A percentile compares a stretch with the other conserved stretches of the same genome.
Evolutionary conservation across 2,329 filamentous ascomycete genomes (phyloP).

Genomic region (Diaporthe australafricana): DNA sequence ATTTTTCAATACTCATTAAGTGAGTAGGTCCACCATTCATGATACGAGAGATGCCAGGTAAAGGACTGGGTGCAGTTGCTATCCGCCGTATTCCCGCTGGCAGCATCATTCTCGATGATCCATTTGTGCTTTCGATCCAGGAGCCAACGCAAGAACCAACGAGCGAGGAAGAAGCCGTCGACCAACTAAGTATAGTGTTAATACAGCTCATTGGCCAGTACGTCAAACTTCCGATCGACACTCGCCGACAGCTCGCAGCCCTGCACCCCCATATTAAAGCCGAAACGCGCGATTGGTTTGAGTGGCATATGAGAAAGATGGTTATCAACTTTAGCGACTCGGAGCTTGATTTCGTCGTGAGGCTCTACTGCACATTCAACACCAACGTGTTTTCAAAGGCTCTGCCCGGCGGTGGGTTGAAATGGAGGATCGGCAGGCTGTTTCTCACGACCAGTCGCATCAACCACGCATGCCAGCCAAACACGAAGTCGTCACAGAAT

Average conservation of each 20-base stretch:
- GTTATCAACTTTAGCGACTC: background rate
- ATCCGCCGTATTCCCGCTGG: slow-evolving; percentile 21
- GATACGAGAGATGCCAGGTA: slow-evolving; percentile 22
- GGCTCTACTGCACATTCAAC: slow-evolving; percentile 29
- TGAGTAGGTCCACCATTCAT: slow-evolving; percentile 11
- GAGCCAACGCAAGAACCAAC: slow-evolving; percentile 11
- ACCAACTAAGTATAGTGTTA: slow-evolving; percentile 11
- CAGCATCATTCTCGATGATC: slow-evolving; percentile 28
- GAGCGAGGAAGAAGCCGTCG: slow-evolving; percentile 9
- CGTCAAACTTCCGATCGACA: background rate
- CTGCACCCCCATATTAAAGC: slow-evolving; percentile 14
- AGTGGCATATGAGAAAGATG: background rate
- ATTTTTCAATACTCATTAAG: background rate
- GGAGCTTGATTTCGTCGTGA: slow-evolving; percentile 11
- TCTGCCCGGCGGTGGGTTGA: background rate
- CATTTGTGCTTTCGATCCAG: slow-evolving; percentile 28
- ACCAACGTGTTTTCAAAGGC: slow-evolving; percentile 26
- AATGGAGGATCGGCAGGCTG: slow-evolving; percentile 16
- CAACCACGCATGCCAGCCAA: slow-evolving; percentile 31
- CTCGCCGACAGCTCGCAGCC: slow-evolving; percentile 5
- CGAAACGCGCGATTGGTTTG: slow-evolving; percentile 20
- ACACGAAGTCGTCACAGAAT: slow-evolving; percentile 22
- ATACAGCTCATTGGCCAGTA: slow-evolving; percentile 23
- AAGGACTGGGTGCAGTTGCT: slow-evolving; percentile 22
- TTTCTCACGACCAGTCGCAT: slow-evolving; percentile 24